phyloP scores from a whole-genome alignment of 495 filamentous ascomycete genomes.

The Endocarpon pusillum region DNA sequence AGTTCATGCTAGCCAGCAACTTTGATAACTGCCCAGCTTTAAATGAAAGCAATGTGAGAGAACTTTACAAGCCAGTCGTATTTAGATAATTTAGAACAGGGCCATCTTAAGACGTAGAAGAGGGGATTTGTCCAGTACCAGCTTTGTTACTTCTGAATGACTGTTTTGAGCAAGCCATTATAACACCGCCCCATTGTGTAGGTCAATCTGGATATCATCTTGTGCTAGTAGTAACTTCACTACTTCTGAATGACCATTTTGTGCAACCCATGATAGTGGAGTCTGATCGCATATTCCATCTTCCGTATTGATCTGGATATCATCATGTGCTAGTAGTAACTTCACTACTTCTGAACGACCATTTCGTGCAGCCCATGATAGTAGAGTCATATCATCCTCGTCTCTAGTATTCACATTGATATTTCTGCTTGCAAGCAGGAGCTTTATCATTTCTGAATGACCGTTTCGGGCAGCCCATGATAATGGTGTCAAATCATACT shows the following conservation, averaged over 20 bases:
- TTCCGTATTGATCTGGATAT: not conserved
- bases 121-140: conserved; percentile 1
- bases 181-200: conserved; percentile 2
- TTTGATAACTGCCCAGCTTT: no score
- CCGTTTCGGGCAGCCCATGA: conserved; percentile 6
- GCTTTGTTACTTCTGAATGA: conserved; percentile 1
- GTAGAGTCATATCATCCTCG: conserved; percentile 7
- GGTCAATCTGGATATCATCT: not conserved
- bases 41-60: no score
- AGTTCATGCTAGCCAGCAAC: no score
- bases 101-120: no score
- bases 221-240: conserved; percentile 2
- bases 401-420: conserved; percentile 4
- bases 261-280: conserved; percentile 5
- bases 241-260: conserved; percentile 2
- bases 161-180: conserved; percentile 4
- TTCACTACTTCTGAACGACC: conserved; percentile 3
- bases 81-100: no score
- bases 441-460: not conserved
- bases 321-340: conserved; percentile 2
- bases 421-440: conserved; percentile 2
- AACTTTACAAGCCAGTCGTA: no score
- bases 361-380: conserved; percentile 10
- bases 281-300: conserved; percentile 2
- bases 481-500: conserved; percentile 6